Conservation (phyloP, 2,329 filamentous ascomycete species). For the Leptographium radiaticola region DNA sequence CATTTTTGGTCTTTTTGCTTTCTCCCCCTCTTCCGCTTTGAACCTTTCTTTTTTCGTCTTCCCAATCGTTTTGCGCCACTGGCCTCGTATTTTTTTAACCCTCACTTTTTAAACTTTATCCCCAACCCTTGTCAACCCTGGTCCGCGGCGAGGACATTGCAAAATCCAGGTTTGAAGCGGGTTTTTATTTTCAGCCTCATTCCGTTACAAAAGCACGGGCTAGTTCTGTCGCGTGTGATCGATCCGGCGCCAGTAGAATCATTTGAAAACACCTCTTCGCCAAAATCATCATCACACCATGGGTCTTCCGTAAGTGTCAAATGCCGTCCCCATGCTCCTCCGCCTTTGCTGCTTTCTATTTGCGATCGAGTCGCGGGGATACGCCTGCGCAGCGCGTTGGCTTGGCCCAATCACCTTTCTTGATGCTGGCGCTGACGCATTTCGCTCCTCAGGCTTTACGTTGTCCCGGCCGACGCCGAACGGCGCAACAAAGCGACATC, state of each 20-base stretch:
- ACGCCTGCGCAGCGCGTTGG: too few relatives aligned
- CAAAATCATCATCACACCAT: background rate
- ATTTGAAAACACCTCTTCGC: background rate
- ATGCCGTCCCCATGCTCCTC: background rate
- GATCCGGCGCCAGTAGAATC: background rate
- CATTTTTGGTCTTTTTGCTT: background rate
- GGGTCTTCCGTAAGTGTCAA: conserved; percentile 11
- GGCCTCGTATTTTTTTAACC: background rate
- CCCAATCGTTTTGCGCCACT: background rate
- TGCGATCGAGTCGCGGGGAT: too few relatives aligned
- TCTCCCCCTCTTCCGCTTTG: background rate
- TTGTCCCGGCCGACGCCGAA: conserved; percentile 12
- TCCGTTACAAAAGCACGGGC: background rate
- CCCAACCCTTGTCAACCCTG: background rate
- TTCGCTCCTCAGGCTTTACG: conserved; percentile 9
- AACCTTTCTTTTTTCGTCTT: background rate
- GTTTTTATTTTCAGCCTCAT: background rate
- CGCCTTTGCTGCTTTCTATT: background rate
- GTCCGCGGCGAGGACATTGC: too few relatives aligned
- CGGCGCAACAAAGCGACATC: conserved; percentile 6
- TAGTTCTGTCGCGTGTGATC: background rate
- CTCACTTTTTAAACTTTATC: background rate
- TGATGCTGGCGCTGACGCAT: background rate
- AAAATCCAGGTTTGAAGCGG: background rate
- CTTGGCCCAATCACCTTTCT: background rate